Percentiles rank a stretch among this genome's conserved stretches.
Conservation (phyloP, 768 basidiomycete species). For the Russula ochroleuca region DNA sequence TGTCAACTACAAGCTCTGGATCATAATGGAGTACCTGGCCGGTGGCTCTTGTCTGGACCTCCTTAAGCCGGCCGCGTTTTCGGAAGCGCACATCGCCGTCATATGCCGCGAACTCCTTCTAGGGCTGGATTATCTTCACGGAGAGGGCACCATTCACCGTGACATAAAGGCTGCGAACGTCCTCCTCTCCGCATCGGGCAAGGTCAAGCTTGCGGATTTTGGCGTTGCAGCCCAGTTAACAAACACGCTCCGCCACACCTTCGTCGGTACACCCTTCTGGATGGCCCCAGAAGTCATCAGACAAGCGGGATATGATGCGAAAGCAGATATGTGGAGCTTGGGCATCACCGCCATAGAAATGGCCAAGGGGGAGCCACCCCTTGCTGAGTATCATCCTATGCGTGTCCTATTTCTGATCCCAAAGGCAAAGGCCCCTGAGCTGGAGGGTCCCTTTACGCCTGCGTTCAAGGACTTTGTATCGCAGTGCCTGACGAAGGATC, state of each 20-base stretch:
- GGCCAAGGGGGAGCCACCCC: constrained; percentile 94
- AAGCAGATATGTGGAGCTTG: constrained; percentile 97
- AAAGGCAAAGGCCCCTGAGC: constrained; percentile 86
- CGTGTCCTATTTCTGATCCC: constrained; percentile 96
- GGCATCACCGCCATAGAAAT: constrained; percentile 98
- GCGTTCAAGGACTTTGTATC: constrained; percentile 93
- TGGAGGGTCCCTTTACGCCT: constrained; percentile 80
- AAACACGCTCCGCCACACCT: constrained; percentile 90
- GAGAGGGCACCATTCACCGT: constrained; percentile 93
- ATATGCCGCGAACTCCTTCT: constrained; percentile 88
- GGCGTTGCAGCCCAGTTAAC: constrained; percentile 98
- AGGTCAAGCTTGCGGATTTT: constrained; percentile 97
- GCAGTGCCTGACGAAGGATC: constrained; percentile 90
- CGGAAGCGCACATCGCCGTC: constrained; percentile 92
- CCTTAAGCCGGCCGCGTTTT: constrained; percentile 85
- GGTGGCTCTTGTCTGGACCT: constrained; percentile 98
- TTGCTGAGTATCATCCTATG: constrained; percentile 98
- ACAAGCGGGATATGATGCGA: constrained; percentile 92
- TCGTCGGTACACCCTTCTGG: constrained; percentile 97
- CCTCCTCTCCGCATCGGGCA: constrained; percentile 82
- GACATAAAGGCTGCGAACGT: constrained; percentile 99
- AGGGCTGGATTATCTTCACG: constrained; percentile 95
- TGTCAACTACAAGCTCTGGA: constrained; percentile 96
- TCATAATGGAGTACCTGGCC: constrained; percentile 98
- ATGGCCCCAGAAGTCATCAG: constrained; percentile 99